Percentiles rank a stretch among this genome's conserved stretches.
Evolutionary conservation across 495 filamentous ascomycete genomes (phyloP).

Genomic region (Penicillium steckii): DNA sequence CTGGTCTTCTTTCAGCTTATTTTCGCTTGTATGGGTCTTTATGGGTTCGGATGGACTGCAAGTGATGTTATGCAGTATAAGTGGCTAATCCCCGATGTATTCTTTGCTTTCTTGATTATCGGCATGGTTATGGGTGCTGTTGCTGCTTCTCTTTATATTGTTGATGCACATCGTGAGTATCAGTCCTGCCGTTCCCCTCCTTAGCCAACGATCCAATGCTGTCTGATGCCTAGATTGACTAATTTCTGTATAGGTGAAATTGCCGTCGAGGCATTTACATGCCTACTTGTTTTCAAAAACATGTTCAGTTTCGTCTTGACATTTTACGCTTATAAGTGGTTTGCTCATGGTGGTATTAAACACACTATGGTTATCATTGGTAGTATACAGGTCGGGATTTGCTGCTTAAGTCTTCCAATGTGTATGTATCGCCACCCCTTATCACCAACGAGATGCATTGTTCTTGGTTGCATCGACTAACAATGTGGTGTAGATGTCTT

Average conservation of each 20-base stretch:
- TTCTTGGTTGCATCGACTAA: background rate
- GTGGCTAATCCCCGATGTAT: conserved; percentile 73
- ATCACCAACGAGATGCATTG: background rate
- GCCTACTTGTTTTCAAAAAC: conserved; percentile 89
- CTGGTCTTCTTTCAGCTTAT: conserved; percentile 79
- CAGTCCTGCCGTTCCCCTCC: too few relatives aligned
- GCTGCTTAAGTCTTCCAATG: conserved; percentile 72
- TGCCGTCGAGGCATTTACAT: conserved; percentile 87
- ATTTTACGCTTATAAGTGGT: conserved; percentile 78
- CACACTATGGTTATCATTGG: conserved; percentile 69
- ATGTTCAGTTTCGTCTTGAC: conserved; percentile 87
- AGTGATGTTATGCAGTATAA: conserved; percentile 57
- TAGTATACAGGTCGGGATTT: conserved; percentile 74
- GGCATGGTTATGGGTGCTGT: conserved; percentile 93
- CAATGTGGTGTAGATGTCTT: conserved; percentile 59
- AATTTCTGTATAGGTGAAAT: conserved; percentile 58
- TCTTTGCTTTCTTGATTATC: conserved; percentile 73
- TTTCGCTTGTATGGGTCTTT: conserved; percentile 75
- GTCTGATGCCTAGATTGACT: background rate
- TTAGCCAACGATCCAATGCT: background rate
- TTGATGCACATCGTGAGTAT: conserved; percentile 83
- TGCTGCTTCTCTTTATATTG: conserved; percentile 82
- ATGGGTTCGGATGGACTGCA: conserved; percentile 75
- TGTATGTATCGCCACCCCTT: conserved; percentile 56
- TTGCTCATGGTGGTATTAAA: conserved; percentile 56